phyloP scores from a whole-genome alignment of 1,139 yeast genomes.

The Candida anutae region DNA sequence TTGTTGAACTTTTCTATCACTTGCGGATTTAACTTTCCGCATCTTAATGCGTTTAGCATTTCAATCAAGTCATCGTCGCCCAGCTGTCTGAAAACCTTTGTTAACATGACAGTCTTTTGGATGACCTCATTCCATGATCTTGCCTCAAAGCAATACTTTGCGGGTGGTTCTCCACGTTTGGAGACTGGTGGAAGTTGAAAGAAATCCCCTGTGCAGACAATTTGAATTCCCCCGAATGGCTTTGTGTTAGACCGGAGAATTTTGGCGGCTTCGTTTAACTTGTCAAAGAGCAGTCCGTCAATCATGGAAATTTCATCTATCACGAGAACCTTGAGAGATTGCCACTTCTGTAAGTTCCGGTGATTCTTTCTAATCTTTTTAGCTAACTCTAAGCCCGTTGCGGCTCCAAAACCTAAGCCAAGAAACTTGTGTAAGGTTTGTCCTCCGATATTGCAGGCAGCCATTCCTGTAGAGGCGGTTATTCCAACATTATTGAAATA shows the following conservation, averaged over 20 bases:
- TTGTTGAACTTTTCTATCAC: constrained; percentile 37
- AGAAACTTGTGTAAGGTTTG: constrained; percentile 71
- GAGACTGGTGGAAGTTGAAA: constrained; percentile 86
- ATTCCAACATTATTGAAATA: constrained; percentile 50
- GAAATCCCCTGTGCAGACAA: constrained; percentile 83
- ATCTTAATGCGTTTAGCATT: constrained; percentile 68
- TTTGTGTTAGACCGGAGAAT: constrained; percentile 35
- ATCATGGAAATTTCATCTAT: constrained; percentile 91
- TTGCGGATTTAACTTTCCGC: constrained; percentile 48
- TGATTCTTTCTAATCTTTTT: constrained; percentile 40
- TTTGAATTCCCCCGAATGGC: constrained; percentile 89
- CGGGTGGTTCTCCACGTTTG: constrained; percentile 23
- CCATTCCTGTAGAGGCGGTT: constrained; percentile 89
- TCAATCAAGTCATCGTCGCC: constrained; percentile 61
- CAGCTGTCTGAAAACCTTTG: constrained; percentile 64
- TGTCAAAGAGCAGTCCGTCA: constrained; percentile 66
- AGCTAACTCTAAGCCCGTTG: constrained; percentile 34
- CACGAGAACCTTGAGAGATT: constrained; percentile 50
- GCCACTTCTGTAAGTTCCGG: constrained; percentile 49
- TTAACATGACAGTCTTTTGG: constrained; percentile 48
- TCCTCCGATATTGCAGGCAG: constrained; percentile 85
- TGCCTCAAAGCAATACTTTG: constrained; percentile 52
- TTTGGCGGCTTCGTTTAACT: constrained; percentile 59
- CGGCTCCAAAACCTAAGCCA: constrained; percentile 69
- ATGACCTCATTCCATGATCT: constrained; percentile 49